Conservation (phyloP, 768 basidiomycete genomes). For the Gymnopilus junonius region DNA sequence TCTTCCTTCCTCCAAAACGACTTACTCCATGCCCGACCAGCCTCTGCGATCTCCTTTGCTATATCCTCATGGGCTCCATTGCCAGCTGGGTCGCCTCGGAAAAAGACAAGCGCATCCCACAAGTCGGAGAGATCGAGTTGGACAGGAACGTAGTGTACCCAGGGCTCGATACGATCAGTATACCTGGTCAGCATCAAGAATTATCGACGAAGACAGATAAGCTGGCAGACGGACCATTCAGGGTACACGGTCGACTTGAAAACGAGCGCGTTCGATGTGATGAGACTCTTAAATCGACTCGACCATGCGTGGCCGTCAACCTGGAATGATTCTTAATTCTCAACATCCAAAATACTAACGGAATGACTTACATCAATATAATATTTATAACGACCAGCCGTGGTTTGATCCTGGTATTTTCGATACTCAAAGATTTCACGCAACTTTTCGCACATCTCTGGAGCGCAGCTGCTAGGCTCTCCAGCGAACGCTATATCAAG, state of each 20-base stretch:
- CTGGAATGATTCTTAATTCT: constrained; percentile 26
- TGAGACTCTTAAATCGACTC: constrained; percentile 62
- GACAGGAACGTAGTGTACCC: constrained; percentile 77
- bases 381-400: constrained; percentile 62
- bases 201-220: neutral
- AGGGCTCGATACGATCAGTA: constrained; percentile 56
- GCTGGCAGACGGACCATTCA: constrained; percentile 51
- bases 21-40: constrained; percentile 61
- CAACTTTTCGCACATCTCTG: constrained; percentile 45
- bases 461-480: constrained; percentile 43
- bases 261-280: constrained; percentile 60
- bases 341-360: neutral
- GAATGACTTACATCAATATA: constrained; percentile 52
- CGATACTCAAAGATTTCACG: constrained; percentile 51
- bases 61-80: constrained; percentile 60
- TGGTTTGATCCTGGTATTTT: constrained; percentile 37
- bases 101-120: constrained; percentile 74
- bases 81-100: constrained; percentile 60
- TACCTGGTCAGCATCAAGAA: constrained; percentile 39
- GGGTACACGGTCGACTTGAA: constrained; percentile 70
- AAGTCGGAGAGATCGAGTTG: constrained; percentile 67
- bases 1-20: constrained; percentile 63
- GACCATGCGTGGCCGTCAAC: constrained; percentile 68
- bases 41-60: constrained; percentile 55
- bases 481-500: constrained; percentile 59